Evolutionary conservation across 345 rosid genomes (phyloP), one percentile per base, ranked within the genome.

Genomic region (Aegle marmelos): DNA sequence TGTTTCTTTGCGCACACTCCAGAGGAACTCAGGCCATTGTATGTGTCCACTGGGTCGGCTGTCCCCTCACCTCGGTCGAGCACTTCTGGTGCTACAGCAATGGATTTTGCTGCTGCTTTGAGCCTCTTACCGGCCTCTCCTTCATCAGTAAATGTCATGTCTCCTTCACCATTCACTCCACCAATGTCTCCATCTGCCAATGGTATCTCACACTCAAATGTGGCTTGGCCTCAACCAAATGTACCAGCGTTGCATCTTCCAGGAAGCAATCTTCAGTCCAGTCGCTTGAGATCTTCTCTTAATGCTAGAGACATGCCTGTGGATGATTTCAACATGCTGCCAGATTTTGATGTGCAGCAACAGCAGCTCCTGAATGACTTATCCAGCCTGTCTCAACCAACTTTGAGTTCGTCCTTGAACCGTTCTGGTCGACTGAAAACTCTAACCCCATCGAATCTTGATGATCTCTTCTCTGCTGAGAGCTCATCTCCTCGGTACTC

Each of bases 1-100:
- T 95, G 99, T 80, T 95, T 95, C 87, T 95, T 95, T 80, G 99
- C 98, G 9, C 99, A 95, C 85, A 88, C 91, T 2, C 85, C 91
- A 9, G 98, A 95, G 76, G 99, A 95, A 82, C 93, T 95, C 53
- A 87, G 98, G 25, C 99, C 99, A 8, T 79, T 95, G 60, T 95
- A 88, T 65, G 90, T 91, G 16, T 93, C 99, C 0, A 93, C 99
- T 0, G 99, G 99, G 36, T 92, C 98, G 2, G 98, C 95, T 5
- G 97, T 93, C 74, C 98, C 87, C 14, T 93, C 99, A 4, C 98
- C 99, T 71, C 91, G 97, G 5, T 90, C 99, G 0, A 81, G 89
- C 61, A 82, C 90, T 56, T 88, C 93, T 27, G 82, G 84, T 75
- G 89, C 93, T 33, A 45, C 81, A 17, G 91, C 86, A 30, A 93